A percentile compares a stretch with the other conserved stretches of the same genome.
Conservation (phyloP, 139 green algal genomes). For the Chlamydomonas applanata region DNA sequence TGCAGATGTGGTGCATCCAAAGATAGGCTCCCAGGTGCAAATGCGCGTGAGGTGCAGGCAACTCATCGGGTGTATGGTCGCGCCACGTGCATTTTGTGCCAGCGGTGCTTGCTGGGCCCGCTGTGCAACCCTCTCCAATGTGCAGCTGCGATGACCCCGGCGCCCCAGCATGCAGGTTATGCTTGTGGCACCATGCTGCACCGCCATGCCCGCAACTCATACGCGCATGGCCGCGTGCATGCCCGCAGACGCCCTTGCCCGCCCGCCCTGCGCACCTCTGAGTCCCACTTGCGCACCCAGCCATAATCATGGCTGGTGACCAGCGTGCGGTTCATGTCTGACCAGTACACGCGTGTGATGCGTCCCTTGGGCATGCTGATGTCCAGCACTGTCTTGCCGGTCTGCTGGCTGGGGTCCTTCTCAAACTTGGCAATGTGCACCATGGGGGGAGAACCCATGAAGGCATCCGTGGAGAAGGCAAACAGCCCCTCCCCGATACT, state of each 20-base stretch:
- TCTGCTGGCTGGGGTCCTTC: conserved; percentile 65
- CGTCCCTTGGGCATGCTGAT: conserved; percentile 54
- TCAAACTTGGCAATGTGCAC: conserved; percentile 63
- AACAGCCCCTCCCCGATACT: conserved; percentile 77
- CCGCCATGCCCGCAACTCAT: too few relatives aligned
- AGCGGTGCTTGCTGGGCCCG: too few relatives aligned
- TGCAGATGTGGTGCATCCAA: too few relatives aligned
- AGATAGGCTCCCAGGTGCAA: too few relatives aligned
- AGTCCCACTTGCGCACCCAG: conserved; percentile 75
- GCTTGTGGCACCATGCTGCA: background rate
- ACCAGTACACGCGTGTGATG: conserved; percentile 73
- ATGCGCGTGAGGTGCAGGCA: too few relatives aligned
- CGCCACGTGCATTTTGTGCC: too few relatives aligned
- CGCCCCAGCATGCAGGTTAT: background rate
- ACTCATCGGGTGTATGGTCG: too few relatives aligned
- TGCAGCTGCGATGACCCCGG: background rate
- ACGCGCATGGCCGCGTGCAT: too few relatives aligned
- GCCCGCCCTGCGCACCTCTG: conserved; percentile 43
- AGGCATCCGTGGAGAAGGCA: conserved; percentile 87
- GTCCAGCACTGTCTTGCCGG: conserved; percentile 22
- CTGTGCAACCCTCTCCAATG: too few relatives aligned
- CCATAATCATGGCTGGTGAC: conserved; percentile 88
- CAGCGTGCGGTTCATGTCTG: conserved; percentile 81
- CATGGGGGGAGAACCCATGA: conserved; percentile 57
- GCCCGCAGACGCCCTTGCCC: too few relatives aligned